A percentile compares a stretch with the other conserved stretches of the same genome.
Evolutionary conservation across 1,284 basidiomycete species (phyloP).

Genomic region (Heliocybe sulcata): DNA sequence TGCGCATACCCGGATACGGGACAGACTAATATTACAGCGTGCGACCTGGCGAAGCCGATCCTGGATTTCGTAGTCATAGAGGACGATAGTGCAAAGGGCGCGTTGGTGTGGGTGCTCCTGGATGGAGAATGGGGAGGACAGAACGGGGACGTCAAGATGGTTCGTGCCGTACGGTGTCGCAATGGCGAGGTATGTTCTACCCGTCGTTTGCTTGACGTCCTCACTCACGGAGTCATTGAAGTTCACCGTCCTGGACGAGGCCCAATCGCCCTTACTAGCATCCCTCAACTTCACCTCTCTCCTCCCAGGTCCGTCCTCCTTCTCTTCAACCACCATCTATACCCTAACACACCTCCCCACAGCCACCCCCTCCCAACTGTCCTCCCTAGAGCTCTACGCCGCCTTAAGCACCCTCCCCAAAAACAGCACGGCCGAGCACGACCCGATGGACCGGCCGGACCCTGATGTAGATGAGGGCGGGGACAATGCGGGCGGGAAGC

Average conservation of each 20-base stretch:
- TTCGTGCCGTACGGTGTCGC: conserved; percentile 16
- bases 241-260: conserved; percentile 11
- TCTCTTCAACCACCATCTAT: neutral
- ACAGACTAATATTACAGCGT: conserved; percentile 1
- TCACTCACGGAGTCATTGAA: conserved; percentile 13
- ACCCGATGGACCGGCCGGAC: conserved; percentile 25
- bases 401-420: conserved; percentile 59
- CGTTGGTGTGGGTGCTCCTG: conserved; percentile 3
- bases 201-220: conserved; percentile 10
- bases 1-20: neutral
- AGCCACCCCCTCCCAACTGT: conserved; percentile 44
- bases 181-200: neutral
- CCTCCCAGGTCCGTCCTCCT: conserved; percentile 27
- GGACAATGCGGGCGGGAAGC: conserved; percentile 3
- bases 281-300: conserved; percentile 33
- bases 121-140: conserved; percentile 8
- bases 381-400: conserved; percentile 53
- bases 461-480: conserved; percentile 4
- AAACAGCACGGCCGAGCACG: conserved; percentile 37
- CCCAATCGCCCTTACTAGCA: conserved; percentile 18
- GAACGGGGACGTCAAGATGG: conserved; percentile 9
- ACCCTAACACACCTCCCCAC: conserved; percentile 3
- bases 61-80: conserved; percentile 8
- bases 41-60: neutral
- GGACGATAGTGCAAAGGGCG: neutral